Evolutionary conservation across 768 basidiomycete genomes (phyloP).

Genomic region (Mycena vulgaris): DNA sequence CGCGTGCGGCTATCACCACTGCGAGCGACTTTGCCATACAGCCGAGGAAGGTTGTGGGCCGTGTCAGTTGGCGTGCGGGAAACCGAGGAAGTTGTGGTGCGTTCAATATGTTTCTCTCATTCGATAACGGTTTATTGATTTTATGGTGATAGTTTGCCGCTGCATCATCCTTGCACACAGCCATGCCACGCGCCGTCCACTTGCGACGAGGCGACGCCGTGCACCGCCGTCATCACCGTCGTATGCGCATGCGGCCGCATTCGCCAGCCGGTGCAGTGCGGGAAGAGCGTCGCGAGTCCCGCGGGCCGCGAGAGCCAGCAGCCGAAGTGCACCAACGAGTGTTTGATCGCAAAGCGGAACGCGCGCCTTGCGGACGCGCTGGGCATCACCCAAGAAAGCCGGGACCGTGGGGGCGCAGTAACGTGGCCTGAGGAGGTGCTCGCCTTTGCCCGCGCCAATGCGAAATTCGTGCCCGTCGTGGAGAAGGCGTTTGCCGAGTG

Average conservation of each 20-base stretch:
- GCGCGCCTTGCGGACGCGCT: constrained; percentile 91
- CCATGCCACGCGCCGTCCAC: constrained; percentile 91
- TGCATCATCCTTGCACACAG: constrained; percentile 80
- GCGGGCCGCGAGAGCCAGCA: constrained; percentile 57
- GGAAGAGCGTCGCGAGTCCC: constrained; percentile 65
- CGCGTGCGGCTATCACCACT: constrained; percentile 91
- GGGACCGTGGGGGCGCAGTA: constrained; percentile 54
- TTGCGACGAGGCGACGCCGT: constrained; percentile 88
- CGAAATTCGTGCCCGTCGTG: constrained; percentile 78
- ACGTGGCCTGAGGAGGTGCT: constrained; percentile 77
- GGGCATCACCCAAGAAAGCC: constrained; percentile 77
- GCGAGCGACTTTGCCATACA: constrained; percentile 85
- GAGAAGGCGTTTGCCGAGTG: constrained; percentile 90
- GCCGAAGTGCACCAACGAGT: constrained; percentile 88
- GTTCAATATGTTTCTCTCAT: constrained; percentile 46
- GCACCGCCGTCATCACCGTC: constrained; percentile 75
- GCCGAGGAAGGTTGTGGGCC: constrained; percentile 76
- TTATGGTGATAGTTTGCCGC: constrained; percentile 67
- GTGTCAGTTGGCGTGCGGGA: constrained; percentile 87
- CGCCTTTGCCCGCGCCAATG: constrained; percentile 71
- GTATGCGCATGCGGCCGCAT: constrained; percentile 90
- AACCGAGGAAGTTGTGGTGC: constrained; percentile 87
- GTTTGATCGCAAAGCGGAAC: constrained; percentile 88
- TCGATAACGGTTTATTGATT: neutral
- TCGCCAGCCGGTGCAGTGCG: constrained; percentile 81